A percentile compares a stretch with the other conserved stretches of the same genome.
These are phyloP conservation scores for Nepenthes gracilis DNA, from an alignment of 148 eudicot genomes.

Conservation along the genomic window DNA sequence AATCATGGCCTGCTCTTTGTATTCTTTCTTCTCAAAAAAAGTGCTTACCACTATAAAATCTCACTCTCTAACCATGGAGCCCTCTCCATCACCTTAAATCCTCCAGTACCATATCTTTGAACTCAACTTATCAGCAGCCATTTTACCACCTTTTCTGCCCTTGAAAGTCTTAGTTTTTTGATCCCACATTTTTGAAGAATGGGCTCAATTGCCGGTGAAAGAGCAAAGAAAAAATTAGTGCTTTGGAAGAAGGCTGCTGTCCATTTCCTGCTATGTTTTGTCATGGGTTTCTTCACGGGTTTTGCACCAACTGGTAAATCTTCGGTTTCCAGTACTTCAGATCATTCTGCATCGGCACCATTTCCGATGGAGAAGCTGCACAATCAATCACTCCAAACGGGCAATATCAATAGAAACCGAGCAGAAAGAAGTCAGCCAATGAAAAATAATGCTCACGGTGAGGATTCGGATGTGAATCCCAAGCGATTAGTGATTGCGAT, in stretches of 20 bases:
- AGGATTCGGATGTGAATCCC: conserved; percentile 12
- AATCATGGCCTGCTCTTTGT: conserved; percentile 22
- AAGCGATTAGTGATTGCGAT: conserved; percentile 54
- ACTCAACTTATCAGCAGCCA: neutral
- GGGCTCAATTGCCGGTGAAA: conserved; percentile 34
- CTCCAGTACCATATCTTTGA: neutral
- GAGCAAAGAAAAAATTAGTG: conserved; percentile 56
- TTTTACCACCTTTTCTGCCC: neutral
- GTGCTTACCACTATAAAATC: neutral
- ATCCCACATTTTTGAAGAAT: neutral
- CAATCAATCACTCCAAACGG: conserved; percentile 1
- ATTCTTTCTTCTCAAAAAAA: conserved; percentile 1
- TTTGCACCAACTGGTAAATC: conserved; percentile 65
- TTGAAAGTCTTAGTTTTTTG: neutral
- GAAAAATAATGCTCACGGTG: conserved; percentile 1
- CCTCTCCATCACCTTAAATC: conserved; percentile 1
- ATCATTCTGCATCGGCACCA: conserved; percentile 20
- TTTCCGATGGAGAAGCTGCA: conserved; percentile 14
- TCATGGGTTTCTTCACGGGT: conserved; percentile 82
- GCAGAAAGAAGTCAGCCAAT: conserved; percentile 10
- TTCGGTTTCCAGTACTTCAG: conserved; percentile 13
- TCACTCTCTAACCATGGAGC: neutral
- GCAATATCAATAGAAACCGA: conserved; percentile 19
- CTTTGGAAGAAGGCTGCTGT: conserved; percentile 63
- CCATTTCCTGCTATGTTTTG: conserved; percentile 75